Conservation (phyloP, 2,329 filamentous ascomycete genomes). For the Cladosporium halotolerans region DNA sequence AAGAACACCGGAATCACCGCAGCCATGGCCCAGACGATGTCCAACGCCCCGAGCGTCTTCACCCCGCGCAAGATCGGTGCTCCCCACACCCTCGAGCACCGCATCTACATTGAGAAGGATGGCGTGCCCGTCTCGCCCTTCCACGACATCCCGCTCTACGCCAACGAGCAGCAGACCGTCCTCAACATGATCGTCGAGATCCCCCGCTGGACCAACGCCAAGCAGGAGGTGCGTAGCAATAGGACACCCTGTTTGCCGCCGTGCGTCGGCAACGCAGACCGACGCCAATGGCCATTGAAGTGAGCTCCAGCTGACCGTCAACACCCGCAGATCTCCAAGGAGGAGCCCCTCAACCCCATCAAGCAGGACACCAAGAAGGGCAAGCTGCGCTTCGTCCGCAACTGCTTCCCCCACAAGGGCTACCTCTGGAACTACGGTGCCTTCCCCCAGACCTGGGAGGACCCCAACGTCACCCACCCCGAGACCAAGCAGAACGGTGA, state of each 20-base stretch:
- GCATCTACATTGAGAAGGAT: conserved; percentile 97
- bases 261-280: neutral
- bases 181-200: conserved; percentile 99
- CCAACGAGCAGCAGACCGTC: conserved; percentile 90
- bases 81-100: conserved; percentile 91
- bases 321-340: conserved; percentile 85
- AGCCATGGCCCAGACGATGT: conserved; percentile 12
- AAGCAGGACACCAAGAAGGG: conserved; percentile 99
- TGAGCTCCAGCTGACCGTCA: neutral
- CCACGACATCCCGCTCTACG: conserved; percentile 97
- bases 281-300: neutral
- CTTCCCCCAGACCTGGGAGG: conserved; percentile 99
- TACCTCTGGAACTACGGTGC: conserved; percentile 99
- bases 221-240: conserved; percentile 87
- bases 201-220: conserved; percentile 98
- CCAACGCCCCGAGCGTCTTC: conserved; percentile 55
- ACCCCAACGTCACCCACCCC: conserved; percentile 90
- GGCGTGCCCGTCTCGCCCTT: conserved; percentile 89
- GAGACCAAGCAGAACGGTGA: conserved; percentile 99
- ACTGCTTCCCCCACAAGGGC: conserved; percentile 99
- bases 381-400: conserved; percentile 98
- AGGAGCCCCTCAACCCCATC: conserved; percentile 96
- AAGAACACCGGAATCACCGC: conserved; percentile 12
- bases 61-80: conserved; percentile 79
- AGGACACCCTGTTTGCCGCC: neutral